Evolutionary conservation across 1,139 yeast species (phyloP).

Genomic region (Saccharomyces hybrid): DNA sequence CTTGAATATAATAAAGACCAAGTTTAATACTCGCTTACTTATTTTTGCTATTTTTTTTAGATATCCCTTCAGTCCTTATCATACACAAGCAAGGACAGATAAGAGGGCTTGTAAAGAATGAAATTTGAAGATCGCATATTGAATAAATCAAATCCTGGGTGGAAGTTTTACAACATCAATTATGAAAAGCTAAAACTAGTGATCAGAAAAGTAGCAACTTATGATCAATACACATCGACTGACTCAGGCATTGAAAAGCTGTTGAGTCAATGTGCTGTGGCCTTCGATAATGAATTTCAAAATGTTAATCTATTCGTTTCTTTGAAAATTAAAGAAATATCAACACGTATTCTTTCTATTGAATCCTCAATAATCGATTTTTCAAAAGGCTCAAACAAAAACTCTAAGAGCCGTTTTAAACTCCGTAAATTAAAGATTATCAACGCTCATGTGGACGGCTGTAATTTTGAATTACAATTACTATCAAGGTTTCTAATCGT

Average conservation of each 20-base stretch:
- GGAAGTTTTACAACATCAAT: conserved; percentile 78
- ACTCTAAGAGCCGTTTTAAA: background rate
- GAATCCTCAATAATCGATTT: conserved; percentile 16
- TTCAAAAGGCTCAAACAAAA: conserved; percentile 1
- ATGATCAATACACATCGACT: conserved; percentile 2
- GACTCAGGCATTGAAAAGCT: background rate
- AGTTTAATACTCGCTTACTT: background rate
- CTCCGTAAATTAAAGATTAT: conserved; percentile 14
- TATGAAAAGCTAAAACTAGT: conserved; percentile 66
- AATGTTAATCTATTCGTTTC: conserved; percentile 25
- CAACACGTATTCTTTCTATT: conserved; percentile 24
- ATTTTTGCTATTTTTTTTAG: background rate
- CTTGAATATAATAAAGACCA: background rate
- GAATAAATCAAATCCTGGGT: conserved; percentile 75
- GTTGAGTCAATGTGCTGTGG: conserved; percentile 15
- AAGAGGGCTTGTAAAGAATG: conserved; percentile 38
- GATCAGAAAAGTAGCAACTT: conserved; percentile 46
- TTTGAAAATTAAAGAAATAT: conserved; percentile 27
- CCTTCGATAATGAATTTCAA: conserved; percentile 34
- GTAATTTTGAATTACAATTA: conserved; percentile 48
- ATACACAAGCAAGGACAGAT: background rate
- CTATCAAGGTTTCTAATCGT: conserved; percentile 67
- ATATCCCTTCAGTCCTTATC: background rate
- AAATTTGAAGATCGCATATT: conserved; percentile 77
- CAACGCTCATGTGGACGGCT: conserved; percentile 17